phyloP scores from a whole-genome alignment of 805 yeast species.

The Saccharomycopsis fibuligera region DNA sequence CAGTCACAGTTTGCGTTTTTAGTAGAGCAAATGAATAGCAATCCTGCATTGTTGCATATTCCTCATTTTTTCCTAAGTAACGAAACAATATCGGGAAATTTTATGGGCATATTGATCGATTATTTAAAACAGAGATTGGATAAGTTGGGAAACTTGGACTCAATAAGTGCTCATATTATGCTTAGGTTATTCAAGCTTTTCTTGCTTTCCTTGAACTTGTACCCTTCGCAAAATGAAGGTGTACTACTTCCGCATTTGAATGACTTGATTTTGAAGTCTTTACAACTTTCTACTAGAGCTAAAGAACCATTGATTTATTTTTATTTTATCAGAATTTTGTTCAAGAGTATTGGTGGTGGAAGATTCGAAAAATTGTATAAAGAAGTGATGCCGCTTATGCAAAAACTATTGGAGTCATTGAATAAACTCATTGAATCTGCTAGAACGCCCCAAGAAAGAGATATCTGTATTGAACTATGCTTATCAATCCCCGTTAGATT shows the following conservation, averaged over 20 bases:
- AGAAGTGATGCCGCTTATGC: conserved; percentile 86
- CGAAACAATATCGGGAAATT: conserved; percentile 90
- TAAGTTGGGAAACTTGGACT: conserved; percentile 75
- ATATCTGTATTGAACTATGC: conserved; percentile 90
- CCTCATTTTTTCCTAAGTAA: conserved; percentile 93
- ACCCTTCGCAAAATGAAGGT: conserved; percentile 71
- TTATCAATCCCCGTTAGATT: conserved; percentile 92
- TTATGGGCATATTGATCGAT: conserved; percentile 73
- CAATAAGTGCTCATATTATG: conserved; percentile 69
- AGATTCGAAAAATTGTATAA: conserved; percentile 89
- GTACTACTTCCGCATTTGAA: conserved; percentile 86
- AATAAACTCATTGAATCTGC: conserved; percentile 80
- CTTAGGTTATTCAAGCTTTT: conserved; percentile 85
- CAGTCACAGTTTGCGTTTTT: conserved; percentile 56
- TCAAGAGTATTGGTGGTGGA: conserved; percentile 95
- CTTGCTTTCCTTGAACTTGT: conserved; percentile 91
- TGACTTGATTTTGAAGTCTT: conserved; percentile 71
- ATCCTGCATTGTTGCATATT: conserved; percentile 81
- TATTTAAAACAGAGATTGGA: conserved; percentile 69
- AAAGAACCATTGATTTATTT: conserved; percentile 90
- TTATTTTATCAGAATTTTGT: conserved; percentile 78
- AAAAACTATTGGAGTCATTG: conserved; percentile 76
- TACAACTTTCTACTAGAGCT: conserved; percentile 74
- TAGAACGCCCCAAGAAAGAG: conserved; percentile 83
- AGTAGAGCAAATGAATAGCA: conserved; percentile 71